Conservation (phyloP, 345 rosid genomes). For the Alliaria petiolata region DNA sequence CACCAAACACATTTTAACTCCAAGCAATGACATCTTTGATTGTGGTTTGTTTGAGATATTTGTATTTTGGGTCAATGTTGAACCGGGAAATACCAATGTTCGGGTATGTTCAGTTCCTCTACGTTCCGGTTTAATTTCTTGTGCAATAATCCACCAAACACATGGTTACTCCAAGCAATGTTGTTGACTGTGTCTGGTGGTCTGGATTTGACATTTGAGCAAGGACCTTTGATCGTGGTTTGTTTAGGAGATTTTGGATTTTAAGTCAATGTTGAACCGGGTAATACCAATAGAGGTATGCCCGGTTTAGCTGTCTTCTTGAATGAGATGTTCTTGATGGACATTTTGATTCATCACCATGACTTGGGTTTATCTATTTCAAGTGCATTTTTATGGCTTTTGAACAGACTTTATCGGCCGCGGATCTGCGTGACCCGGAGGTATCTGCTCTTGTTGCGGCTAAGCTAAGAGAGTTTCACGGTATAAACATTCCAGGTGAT, state of each 20-base stretch:
- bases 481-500: conserved; percentile 61
- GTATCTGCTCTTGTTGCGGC: conserved; percentile 62
- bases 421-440: conserved; percentile 50
- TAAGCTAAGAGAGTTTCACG: conserved; percentile 76
- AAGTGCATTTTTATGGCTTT: neutral
- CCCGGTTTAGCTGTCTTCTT: neutral
- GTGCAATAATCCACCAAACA: neutral
- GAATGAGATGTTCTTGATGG: neutral
- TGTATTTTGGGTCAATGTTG: neutral
- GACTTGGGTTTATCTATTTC: neutral
- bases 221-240: neutral
- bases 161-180: too few relatives aligned
- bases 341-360: neutral
- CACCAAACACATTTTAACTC: too few relatives aligned
- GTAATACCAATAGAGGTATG: neutral
- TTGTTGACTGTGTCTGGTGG: too few relatives aligned
- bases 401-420: conserved; percentile 74
- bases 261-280: neutral
- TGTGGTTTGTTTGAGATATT: too few relatives aligned
- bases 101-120: too few relatives aligned
- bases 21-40: neutral
- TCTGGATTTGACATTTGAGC: too few relatives aligned
- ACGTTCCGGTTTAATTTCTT: too few relatives aligned
- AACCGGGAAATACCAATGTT: neutral
- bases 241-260: too few relatives aligned